Base-by-base conservation (phyloP, 768 basidiomycete genomes). In the Lactarius psammicola region DNA sequence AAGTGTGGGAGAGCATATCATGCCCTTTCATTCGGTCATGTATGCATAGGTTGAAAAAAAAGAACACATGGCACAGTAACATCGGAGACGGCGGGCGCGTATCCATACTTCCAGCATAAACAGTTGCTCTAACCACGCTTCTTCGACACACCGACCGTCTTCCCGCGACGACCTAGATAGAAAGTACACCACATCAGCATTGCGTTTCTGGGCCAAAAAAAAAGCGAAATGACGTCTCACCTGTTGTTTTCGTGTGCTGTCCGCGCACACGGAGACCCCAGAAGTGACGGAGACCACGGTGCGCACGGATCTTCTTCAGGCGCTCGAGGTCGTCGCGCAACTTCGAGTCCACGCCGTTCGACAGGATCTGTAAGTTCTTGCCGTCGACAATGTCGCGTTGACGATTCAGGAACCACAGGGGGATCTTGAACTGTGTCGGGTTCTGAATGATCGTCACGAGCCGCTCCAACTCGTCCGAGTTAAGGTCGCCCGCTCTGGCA, bases 371-470 rank as follows among this genome's bases (percentile, higher is more conserved):
- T 58, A 85, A 87, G 81, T 95, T 88, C 81, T 98, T 98, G 77
- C 97, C 97, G 71, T 98, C 97, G 68, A 93, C 86, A 61, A 97
- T 94, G 76, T 98, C 96, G 78, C 93, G 93, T 78, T 98, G 97
- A 80, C 97, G 93, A 87, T 98, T 99, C 78, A 98, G 79, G 87
- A 99, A 98, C 96, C 96, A 99, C 49, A 87, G 85, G 20, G 97
- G 97, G 77, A 99, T 97, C 85, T 99, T 99, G 89, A 96, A 99
- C 78, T 98, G 96, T 8, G 91, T 90, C 34, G 97, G 97, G 81
- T 95, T 98, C 82, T 98, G 97, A 78, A 99, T 96, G 79, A 99
- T 98, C 65, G 92, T 98, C 71, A 99, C 97, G 71, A 99, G 85
- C 64, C 97, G 94, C 82, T 99, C 97, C 61, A 99, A 88, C 80